Percentiles rank a stretch among this genome's conserved stretches.
These are phyloP conservation scores for Micractinium sp. DNA, from an alignment of 139 green algal species.

Conservation along the genomic window DNA sequence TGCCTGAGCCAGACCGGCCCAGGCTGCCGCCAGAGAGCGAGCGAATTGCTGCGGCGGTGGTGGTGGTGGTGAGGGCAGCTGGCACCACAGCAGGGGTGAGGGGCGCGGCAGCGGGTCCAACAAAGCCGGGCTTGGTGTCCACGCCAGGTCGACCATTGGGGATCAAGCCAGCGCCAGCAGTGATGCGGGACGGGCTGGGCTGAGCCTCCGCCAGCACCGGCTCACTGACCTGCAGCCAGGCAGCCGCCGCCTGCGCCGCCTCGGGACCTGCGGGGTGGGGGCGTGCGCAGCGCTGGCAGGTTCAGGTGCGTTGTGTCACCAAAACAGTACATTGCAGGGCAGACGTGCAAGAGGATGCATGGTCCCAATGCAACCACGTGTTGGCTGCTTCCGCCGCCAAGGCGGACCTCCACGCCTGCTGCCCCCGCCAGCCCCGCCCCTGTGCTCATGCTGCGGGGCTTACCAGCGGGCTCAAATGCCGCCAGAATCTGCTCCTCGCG, in stretches of 20 bases:
- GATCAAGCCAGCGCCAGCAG: too few species aligned
- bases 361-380: too few species aligned
- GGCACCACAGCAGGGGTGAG: background rate
- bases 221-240: conserved; percentile 20
- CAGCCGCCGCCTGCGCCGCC: conserved; percentile 7
- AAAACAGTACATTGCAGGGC: background rate
- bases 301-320: background rate
- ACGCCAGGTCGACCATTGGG: too few species aligned
- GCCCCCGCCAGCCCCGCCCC: background rate
- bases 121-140: too few species aligned
- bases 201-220: background rate
- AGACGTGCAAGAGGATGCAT: background rate
- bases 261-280: background rate
- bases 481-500: conserved; percentile 22
- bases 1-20: background rate
- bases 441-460: background rate
- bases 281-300: background rate
- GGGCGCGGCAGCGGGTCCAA: background rate
- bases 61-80: background rate
- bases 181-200: too few species aligned
- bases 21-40: background rate
- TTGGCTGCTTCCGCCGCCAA: background rate
- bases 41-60: background rate
- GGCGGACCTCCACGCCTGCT: background rate
- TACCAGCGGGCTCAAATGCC: conserved; percentile 21